Evolutionary conservation across 208 protist species (phyloP).

Genomic region (Wallacemonas rigidus): DNA sequence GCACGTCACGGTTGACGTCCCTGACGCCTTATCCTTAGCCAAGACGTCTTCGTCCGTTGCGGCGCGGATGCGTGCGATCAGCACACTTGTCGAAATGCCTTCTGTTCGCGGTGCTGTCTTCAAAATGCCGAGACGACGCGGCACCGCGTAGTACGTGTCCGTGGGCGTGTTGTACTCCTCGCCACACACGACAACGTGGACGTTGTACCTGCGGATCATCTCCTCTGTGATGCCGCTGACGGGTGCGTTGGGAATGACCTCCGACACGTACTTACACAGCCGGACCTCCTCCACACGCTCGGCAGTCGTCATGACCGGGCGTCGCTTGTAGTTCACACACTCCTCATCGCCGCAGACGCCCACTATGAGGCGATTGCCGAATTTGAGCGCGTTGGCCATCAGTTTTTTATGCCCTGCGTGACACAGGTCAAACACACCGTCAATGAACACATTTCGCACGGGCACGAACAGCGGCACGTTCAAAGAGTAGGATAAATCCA

Average conservation of each 20-base stretch:
- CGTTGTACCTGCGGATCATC: slow-evolving; percentile 92
- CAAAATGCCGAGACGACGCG: slow-evolving; percentile 87
- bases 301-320: slow-evolving; percentile 90
- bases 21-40: slow-evolving; percentile 61
- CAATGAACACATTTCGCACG: slow-evolving; percentile 90
- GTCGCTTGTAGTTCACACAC: slow-evolving; percentile 86
- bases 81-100: slow-evolving; percentile 89
- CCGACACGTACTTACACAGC: slow-evolving; percentile 89
- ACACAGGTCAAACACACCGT: slow-evolving; percentile 94
- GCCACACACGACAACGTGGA: slow-evolving; percentile 91
- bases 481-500: slow-evolving; percentile 85
- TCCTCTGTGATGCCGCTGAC: slow-evolving; percentile 83
- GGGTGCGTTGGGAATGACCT: slow-evolving; percentile 90
- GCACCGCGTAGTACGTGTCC: slow-evolving; percentile 90
- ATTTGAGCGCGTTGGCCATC: slow-evolving; percentile 82
- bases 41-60: slow-evolving; percentile 54
- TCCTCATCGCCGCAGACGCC: slow-evolving; percentile 92
- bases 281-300: slow-evolving; percentile 89
- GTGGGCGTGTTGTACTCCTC: slow-evolving; percentile 89
- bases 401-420: slow-evolving; percentile 91
- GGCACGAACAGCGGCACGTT: slow-evolving; percentile 92
- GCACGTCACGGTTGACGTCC: slow-evolving; percentile 40
- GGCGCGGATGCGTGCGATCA: slow-evolving; percentile 82
- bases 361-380: slow-evolving; percentile 91
- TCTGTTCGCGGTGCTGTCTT: slow-evolving; percentile 84